Percentiles rank a stretch among this genome's conserved stretches.
Evolutionary conservation across 306 rosid genomes (phyloP).

Genomic region (Dryas octopetala): DNA sequence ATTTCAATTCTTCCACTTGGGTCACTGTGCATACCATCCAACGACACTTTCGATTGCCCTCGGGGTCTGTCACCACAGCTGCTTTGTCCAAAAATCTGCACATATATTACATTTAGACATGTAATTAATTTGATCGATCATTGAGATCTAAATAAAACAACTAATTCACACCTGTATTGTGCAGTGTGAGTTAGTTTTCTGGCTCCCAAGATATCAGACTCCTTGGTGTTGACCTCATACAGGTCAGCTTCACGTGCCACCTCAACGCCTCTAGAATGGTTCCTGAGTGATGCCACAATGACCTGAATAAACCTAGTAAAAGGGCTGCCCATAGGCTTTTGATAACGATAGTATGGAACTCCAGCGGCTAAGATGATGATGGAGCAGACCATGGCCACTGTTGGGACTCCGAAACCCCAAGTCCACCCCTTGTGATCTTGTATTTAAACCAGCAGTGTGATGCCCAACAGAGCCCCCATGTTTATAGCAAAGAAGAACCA

Average conservation of each 20-base stretch:
- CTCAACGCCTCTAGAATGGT: slow-evolving; percentile 38
- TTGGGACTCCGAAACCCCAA: slow-evolving; percentile 53
- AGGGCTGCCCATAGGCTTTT: slow-evolving; percentile 64
- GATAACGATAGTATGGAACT: slow-evolving; percentile 35
- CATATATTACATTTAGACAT: too few relatives aligned
- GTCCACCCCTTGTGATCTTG: slow-evolving; percentile 45
- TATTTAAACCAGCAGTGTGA: slow-evolving; percentile 44
- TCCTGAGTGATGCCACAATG: slow-evolving; percentile 35
- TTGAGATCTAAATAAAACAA: too few relatives aligned
- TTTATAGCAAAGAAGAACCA: slow-evolving; percentile 64
- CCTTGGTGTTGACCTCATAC: slow-evolving; percentile 41
- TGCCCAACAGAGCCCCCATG: slow-evolving; percentile 54
- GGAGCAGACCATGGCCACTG: slow-evolving; percentile 30
- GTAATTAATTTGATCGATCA: background rate
- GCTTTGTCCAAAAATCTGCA: slow-evolving; percentile 58
- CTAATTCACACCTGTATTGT: slow-evolving; percentile 36
- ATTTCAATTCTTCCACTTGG: slow-evolving; percentile 62
- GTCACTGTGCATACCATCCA: slow-evolving; percentile 58
- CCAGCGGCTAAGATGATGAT: slow-evolving; percentile 36
- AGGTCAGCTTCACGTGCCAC: slow-evolving; percentile 18
- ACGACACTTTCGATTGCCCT: slow-evolving; percentile 21
- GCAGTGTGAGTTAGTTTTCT: slow-evolving; percentile 40
- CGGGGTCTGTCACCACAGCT: slow-evolving; percentile 34
- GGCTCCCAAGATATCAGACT: slow-evolving; percentile 47
- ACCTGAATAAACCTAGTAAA: slow-evolving; percentile 56